Conservation (phyloP, 1,284 basidiomycete species). For the Schizopora paradoxa region DNA sequence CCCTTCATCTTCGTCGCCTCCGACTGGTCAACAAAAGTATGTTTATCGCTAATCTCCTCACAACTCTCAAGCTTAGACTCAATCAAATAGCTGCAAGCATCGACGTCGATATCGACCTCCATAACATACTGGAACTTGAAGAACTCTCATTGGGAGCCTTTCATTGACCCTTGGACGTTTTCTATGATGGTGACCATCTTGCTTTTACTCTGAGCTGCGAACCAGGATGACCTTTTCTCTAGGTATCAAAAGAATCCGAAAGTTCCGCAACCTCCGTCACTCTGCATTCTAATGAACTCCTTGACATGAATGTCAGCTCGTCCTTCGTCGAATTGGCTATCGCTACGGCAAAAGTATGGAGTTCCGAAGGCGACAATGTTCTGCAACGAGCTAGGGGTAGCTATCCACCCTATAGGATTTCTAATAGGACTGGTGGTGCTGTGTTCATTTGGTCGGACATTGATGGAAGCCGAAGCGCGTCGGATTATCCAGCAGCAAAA, state of each 20-base stretch:
- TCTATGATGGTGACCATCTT: slow-evolving; percentile 57
- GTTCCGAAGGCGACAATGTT: slow-evolving; percentile 67
- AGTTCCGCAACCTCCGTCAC: slow-evolving; percentile 55
- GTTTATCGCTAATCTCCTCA: slow-evolving; percentile 6
- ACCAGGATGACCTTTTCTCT: slow-evolving; percentile 7
- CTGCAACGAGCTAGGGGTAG: slow-evolving; percentile 75
- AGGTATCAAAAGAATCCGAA: slow-evolving; percentile 52
- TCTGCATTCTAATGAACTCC: slow-evolving; percentile 74
- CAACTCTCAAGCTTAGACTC: not conserved
- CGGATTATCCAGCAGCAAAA: slow-evolving; percentile 45
- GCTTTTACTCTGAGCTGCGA: slow-evolving; percentile 1
- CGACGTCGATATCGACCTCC: slow-evolving; percentile 72
- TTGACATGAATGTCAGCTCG: slow-evolving; percentile 91
- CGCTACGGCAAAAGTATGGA: slow-evolving; percentile 70
- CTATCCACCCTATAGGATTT: slow-evolving; percentile 90
- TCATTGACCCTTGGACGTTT: slow-evolving; percentile 97
- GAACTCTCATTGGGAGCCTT: slow-evolving; percentile 99
- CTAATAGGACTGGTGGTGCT: slow-evolving; percentile 85
- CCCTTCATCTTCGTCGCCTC: slow-evolving; percentile 81
- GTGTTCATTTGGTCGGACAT: slow-evolving; percentile 80
- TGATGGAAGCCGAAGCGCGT: slow-evolving; percentile 44
- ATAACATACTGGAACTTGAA: slow-evolving; percentile 97
- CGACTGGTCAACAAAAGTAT: slow-evolving; percentile 93
- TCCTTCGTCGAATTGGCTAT: slow-evolving; percentile 87
- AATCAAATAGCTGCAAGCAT: slow-evolving; percentile 64